phyloP scores from a whole-genome alignment of 441 rosid genomes.

The Erodium moschatum region DNA sequence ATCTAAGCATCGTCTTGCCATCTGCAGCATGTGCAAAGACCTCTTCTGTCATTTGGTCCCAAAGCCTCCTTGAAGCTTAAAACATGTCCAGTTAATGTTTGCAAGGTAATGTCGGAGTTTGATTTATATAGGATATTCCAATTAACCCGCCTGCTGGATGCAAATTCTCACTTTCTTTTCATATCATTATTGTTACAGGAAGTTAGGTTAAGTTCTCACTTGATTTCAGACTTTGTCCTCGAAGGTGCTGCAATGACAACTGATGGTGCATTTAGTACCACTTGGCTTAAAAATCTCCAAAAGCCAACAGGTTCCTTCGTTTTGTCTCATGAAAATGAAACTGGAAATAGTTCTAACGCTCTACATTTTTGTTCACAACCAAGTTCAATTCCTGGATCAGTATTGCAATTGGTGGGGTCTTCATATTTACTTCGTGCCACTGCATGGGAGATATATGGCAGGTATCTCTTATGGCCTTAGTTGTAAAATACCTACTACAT shows the following conservation, averaged over 20 bases:
- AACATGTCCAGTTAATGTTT: conserved; percentile 78
- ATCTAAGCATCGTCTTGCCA: conserved; percentile 13
- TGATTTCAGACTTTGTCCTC: conserved; percentile 62
- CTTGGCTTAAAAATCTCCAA: conserved; percentile 75
- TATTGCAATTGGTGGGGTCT: conserved; percentile 70
- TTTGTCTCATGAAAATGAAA: conserved; percentile 43
- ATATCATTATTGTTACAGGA: conserved; percentile 41
- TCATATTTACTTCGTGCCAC: conserved; percentile 84
- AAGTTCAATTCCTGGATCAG: conserved; percentile 81
- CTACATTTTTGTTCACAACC: conserved; percentile 57
- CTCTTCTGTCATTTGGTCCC: conserved; percentile 88
- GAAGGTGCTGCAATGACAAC: conserved; percentile 54
- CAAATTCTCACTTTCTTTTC: conserved; percentile 19
- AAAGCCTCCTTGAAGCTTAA: conserved; percentile 69
- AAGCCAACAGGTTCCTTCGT: conserved; percentile 47
- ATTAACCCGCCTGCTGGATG: conserved; percentile 1
- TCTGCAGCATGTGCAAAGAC: conserved; percentile 87
- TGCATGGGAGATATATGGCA: conserved; percentile 95
- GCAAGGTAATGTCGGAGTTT: conserved; percentile 54
- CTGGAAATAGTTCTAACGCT: conserved; percentile 40
- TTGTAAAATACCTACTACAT: no score
- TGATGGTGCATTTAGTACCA: conserved; percentile 68
- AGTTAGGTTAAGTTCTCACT: conserved; percentile 58
- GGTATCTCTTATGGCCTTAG: conserved; percentile 30
- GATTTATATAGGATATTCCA: conserved; percentile 10